Base-by-base conservation (phyloP, 2,329 filamentous ascomycete species). In the Talaromyces sp. region DNA sequence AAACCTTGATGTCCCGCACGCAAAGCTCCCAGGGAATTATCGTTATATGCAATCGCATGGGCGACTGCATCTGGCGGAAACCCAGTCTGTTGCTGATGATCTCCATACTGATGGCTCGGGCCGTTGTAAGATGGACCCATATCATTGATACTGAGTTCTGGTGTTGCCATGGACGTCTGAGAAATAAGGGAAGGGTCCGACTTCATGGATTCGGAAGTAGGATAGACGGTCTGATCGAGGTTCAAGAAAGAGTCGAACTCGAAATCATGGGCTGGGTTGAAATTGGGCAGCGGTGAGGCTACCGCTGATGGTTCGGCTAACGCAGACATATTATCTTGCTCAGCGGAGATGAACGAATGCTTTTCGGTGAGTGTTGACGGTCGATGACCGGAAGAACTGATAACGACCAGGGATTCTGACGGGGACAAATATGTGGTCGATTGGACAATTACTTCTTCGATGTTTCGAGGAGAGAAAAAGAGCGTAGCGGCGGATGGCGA, bases 81-180 rank as follows among this genome's bases (percentile, higher is more conserved):
- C 63, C 92, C 91, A 3, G 94, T 97, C 78, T 97, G 92, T 73
- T 99, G 94, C 77, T 91, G 89, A 79, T 97, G 95, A 70, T 90
- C 86, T 68, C 91, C 89, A 80, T 97, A 97, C 75, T 96, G 90
- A 77, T 97, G 92, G 74, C 91, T 96, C 8, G 94, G 93, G 36
- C 86, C 89, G 50, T 85, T 86, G 69, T 92, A 84, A 1, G 54
- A 39, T 61, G 87, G 82, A 59, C 74, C 73, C 50, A 66, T 67
- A 57, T 67, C 69, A 62, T 69, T 70, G 43, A 68, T 66, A 56
- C 64, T 68, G 58, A 69, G 70, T n/a, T 75, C 69, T 40, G 72
- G 67, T 53, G 67, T 67, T 48, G 70, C 64, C 56, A 75, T 64
- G 31, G 74, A 69, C 6, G 72, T 71, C 60, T 74, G 73, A 45